These are phyloP conservation scores for Xylaria sp. DNA, from an alignment of 2,329 filamentous ascomycete species.

Conservation along the genomic window DNA sequence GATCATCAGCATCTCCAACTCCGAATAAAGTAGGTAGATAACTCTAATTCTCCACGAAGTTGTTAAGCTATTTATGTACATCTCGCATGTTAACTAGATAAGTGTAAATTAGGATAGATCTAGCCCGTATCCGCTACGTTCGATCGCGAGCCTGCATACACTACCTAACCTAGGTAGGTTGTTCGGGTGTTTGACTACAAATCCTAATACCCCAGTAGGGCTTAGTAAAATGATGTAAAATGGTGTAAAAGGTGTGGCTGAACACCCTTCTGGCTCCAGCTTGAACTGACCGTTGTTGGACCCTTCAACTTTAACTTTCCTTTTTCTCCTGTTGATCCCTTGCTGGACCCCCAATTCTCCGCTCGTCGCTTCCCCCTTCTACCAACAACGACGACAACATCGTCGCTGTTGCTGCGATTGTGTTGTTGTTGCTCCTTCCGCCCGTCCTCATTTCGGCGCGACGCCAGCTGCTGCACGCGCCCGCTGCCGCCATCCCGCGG, in stretches of 20 bases:
- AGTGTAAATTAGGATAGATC: neutral
- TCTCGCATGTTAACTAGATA: no score
- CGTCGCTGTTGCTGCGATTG: neutral
- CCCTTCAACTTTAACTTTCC: neutral
- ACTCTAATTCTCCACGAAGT: neutral
- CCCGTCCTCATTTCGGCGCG: neutral
- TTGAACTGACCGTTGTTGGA: neutral
- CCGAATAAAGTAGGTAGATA: conserved; percentile 11
- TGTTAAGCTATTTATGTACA: neutral
- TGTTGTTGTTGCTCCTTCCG: neutral
- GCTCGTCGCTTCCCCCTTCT: conserved; percentile 1
- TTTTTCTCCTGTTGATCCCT: conserved; percentile 34
- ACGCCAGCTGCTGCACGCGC: neutral
- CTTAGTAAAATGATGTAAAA: neutral
- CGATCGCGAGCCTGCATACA: neutral
- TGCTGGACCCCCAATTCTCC: conserved; percentile 1
- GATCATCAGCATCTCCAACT: conserved; percentile 9
- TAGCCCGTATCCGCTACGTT: neutral
- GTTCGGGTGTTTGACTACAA: neutral
- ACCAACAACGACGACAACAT: conserved; percentile 2
- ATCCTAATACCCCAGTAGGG: neutral
- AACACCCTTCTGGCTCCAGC: neutral
- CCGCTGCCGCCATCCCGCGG: neutral
- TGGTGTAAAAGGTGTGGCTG: no score
- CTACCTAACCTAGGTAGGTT: neutral